phyloP scores from a whole-genome alignment of 2,329 filamentous ascomycete genomes.

The Cladorrhinum sp. region DNA sequence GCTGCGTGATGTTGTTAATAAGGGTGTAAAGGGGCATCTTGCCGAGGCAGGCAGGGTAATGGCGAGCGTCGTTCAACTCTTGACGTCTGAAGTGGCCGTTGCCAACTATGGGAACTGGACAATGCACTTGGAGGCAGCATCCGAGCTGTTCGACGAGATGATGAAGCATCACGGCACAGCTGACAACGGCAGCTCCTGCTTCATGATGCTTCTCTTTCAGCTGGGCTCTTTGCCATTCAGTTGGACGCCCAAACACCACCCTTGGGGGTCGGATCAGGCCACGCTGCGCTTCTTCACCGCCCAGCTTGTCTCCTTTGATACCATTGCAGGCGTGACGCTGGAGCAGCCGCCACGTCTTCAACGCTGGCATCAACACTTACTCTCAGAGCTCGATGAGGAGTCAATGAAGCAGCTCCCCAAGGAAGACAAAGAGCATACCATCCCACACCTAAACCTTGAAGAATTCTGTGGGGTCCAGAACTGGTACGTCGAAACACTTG shows the following conservation, averaged over 20 bases:
- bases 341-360: constrained; percentile 35
- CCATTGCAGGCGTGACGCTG: constrained; percentile 35
- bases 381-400: constrained; percentile 22
- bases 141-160: constrained; percentile 38
- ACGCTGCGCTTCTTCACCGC: constrained; percentile 34
- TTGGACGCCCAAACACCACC: constrained; percentile 19
- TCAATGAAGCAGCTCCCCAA: constrained; percentile 29
- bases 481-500: too few relatives aligned
- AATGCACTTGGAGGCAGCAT: constrained; percentile 42
- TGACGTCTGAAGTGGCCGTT: constrained; percentile 39
- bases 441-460: constrained; percentile 42
- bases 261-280: constrained; percentile 34
- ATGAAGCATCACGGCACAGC: constrained; percentile 29
- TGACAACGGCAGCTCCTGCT: constrained; percentile 24
- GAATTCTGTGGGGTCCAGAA: constrained; percentile 55
- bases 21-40: constrained; percentile 28
- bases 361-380: constrained; percentile 30
- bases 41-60: constrained; percentile 33
- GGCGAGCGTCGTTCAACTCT: constrained; percentile 41
- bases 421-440: constrained; percentile 19
- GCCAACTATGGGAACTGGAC: constrained; percentile 40
- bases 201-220: constrained; percentile 25
- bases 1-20: constrained; percentile 31
- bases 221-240: constrained; percentile 17
- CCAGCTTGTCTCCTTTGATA: constrained; percentile 37